Conservation (phyloP, 108 stramenopile species). For the Skeletonema potamos region DNA sequence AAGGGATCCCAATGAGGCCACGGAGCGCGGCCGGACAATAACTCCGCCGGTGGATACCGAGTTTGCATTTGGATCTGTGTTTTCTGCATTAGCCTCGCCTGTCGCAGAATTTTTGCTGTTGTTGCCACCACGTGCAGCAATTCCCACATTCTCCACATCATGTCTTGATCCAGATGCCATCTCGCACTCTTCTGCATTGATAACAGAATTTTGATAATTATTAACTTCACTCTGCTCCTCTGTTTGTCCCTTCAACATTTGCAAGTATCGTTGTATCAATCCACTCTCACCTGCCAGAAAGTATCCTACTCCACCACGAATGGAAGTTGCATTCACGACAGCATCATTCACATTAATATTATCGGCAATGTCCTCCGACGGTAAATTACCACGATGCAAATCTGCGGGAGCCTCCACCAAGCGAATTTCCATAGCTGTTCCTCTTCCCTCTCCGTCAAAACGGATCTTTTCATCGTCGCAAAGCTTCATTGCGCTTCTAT, state of each 20-base stretch:
- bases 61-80: background rate
- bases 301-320: conserved; percentile 6
- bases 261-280: conserved; percentile 4
- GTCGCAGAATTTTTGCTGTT: background rate
- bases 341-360: background rate
- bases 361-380: background rate
- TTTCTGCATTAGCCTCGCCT: background rate
- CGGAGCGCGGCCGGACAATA: conserved; percentile 8
- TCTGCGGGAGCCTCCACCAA: conserved; percentile 11
- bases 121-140: background rate
- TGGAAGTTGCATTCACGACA: background rate
- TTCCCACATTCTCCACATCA: background rate
- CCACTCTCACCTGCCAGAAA: background rate
- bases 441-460: background rate
- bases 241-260: background rate
- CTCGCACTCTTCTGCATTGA: conserved; percentile 6
- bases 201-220: background rate
- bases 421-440: conserved; percentile 13
- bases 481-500: conserved; percentile 27
- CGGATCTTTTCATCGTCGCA: background rate
- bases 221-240: background rate
- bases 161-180: background rate
- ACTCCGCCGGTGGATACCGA: background rate
- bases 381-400: background rate
- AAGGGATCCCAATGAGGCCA: conserved; percentile 6